These are phyloP conservation scores for Fusarium stilboides DNA, from an alignment of 2,329 filamentous ascomycete species.

Conservation along the genomic window DNA sequence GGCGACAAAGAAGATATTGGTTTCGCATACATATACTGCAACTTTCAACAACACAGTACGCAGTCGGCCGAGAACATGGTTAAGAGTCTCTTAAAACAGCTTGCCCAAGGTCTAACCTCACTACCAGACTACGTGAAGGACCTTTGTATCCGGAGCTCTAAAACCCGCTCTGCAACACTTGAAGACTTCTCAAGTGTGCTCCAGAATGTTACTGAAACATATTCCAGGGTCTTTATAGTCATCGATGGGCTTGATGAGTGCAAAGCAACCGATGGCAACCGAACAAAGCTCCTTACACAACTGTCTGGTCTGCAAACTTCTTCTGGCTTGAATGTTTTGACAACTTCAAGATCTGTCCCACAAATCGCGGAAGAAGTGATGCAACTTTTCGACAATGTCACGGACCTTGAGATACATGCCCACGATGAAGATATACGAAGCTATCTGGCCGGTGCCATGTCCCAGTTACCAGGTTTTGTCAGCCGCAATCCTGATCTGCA, in stretches of 20 bases:
- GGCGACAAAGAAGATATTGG: not conserved
- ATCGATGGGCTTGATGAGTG: constrained; percentile 1
- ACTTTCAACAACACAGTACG: not conserved
- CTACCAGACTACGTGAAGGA: not conserved
- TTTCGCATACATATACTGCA: constrained; percentile 10
- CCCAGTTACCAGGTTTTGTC: not conserved
- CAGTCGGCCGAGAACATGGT: not conserved
- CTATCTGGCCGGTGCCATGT: constrained; percentile 26
- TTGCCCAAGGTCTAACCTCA: not conserved
- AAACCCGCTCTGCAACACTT: not conserved
- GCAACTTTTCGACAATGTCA: not conserved
- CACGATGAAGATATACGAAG: constrained; percentile 23
- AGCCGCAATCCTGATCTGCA: not conserved
- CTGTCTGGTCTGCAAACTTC: constrained; percentile 10
- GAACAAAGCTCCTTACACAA: not conserved
- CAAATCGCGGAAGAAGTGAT: constrained; percentile 17
- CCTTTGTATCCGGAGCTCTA: not conserved
- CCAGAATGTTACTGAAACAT: not conserved
- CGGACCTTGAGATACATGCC: constrained; percentile 37
- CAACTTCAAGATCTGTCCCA: constrained; percentile 45
- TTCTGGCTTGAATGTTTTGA: constrained; percentile 23
- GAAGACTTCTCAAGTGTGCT: not conserved
- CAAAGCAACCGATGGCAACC: not conserved
- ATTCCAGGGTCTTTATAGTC: not conserved
- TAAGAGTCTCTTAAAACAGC: not conserved